phyloP scores from a whole-genome alignment of 176 grass and related monocot genomes.

The Oryza longistaminata region DNA sequence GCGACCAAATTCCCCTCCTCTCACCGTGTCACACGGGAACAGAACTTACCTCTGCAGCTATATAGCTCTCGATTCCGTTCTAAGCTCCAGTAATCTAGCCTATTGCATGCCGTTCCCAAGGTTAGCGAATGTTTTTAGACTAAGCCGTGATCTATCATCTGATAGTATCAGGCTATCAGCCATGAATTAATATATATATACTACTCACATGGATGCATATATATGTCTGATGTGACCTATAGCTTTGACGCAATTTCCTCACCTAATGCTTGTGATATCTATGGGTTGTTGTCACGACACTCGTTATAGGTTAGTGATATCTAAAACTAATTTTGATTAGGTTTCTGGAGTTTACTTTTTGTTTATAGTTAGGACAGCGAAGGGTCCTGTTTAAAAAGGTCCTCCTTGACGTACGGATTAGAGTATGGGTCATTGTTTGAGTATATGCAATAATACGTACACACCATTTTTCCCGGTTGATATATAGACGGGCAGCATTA shows the following conservation, averaged over 20 bases:
- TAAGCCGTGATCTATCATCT: not conserved
- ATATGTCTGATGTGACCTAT: not conserved
- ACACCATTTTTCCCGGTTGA: not conserved
- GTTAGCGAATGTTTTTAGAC: conserved; percentile 17
- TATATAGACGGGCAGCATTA: not conserved
- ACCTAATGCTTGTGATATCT: conserved; percentile 9
- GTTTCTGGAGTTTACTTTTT: not conserved
- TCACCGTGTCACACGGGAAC: conserved; percentile 1
- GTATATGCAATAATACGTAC: not conserved
- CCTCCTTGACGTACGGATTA: not conserved
- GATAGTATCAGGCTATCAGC: not conserved
- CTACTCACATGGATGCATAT: not conserved
- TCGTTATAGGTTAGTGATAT: not conserved
- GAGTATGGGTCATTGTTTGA: not conserved
- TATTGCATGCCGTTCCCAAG: not conserved
- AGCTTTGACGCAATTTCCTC: not conserved
- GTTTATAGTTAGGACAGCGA: conserved; percentile 28
- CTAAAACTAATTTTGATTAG: not conserved
- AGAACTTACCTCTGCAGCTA: not conserved
- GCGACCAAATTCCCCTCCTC: conserved; percentile 40
- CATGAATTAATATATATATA: not conserved
- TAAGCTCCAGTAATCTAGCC: not conserved
- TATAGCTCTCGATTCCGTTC: not conserved
- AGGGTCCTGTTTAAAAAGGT: not conserved
- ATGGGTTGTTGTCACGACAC: not conserved